Base-by-base conservation (phyloP, 73 alveolate genomes). In the Blepharisma japonicum region DNA sequence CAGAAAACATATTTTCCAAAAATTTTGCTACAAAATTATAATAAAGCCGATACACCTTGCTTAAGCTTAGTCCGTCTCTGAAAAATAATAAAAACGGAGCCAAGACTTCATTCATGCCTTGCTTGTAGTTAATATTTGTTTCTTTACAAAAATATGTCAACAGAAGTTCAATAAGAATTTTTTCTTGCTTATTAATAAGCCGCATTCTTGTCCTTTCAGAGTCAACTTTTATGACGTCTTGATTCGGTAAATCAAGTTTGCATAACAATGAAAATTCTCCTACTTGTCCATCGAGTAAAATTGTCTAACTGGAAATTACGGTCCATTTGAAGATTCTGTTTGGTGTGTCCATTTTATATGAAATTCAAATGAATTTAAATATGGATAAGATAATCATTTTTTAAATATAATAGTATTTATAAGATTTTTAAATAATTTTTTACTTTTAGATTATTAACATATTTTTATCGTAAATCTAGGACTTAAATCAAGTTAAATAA, bases 41-140 rank as follows among this genome's bases (percentile, higher is more conserved):
- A 71, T 70, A 79, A 32, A 25, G 56, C 27, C 54, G 25, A 45
- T 79, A 79, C 38, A 68, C 74, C 11, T 61, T 39, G 48, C 23
- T 25, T 14, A 39, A 5, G 47, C 47, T 14, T 49, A 45, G 54
- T 21, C 53, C 74, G 45, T 45, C 47, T 55, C 71, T 45, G 47
- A 55, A 77, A 11, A 89, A 49, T 71, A 86, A 71, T 48, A 89
- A 78, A 68, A 89, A 85, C 39, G 90, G 92, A 11, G 85, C 88
- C 3, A 71, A 85, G 48, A 91, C 91, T 76, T 91, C 96, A 80
- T 91, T 91, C 55, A 91, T 27, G 6, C 98, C 98, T 90, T 91
- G 93, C 77, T 91, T 91, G 81, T 91, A 91, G 39, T 55, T 71
- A 6, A 91, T 66, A 45, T 76, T 71, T 53, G 86, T 68, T 76